A percentile compares a stretch with the other conserved stretches of the same genome.
Conservation (phyloP, 2,329 filamentous ascomycete species). For the Nothophoma quercina region DNA sequence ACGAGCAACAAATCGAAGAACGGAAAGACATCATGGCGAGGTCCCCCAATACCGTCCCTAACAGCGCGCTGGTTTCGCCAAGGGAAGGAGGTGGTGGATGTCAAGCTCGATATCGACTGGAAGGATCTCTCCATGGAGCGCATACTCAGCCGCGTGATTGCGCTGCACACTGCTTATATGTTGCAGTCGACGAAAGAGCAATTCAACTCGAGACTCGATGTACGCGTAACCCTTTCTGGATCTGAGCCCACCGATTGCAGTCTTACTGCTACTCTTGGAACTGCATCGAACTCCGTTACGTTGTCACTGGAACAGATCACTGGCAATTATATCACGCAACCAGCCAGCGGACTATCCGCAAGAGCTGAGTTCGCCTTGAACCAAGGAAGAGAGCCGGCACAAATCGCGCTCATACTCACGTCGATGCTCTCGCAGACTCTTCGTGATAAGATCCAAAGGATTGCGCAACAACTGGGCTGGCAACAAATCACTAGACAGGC, state of each 20-base stretch:
- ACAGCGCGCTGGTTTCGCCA: constrained; percentile 84
- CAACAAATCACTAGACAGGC: constrained; percentile 48
- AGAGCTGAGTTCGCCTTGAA: constrained; percentile 72
- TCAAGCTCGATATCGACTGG: constrained; percentile 72
- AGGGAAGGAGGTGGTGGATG: constrained; percentile 74
- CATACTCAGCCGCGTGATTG: constrained; percentile 77
- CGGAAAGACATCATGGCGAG: constrained; percentile 46
- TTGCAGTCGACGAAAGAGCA: constrained; percentile 68
- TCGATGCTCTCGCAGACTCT: constrained; percentile 68
- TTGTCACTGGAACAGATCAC: constrained; percentile 79
- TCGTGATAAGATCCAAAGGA: constrained; percentile 67
- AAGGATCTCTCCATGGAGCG: constrained; percentile 74
- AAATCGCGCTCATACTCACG: constrained; percentile 66
- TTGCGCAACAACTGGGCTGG: constrained; percentile 73
- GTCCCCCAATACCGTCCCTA: constrained; percentile 52
- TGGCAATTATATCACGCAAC: constrained; percentile 76
- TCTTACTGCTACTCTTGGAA: constrained; percentile 74
- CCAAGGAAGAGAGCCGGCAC: constrained; percentile 62
- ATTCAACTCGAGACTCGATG: constrained; percentile 63
- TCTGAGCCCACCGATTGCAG: constrained; percentile 71
- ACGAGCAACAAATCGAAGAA: constrained; percentile 64
- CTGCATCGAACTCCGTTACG: constrained; percentile 62
- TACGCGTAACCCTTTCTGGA: constrained; percentile 65
- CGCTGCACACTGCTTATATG: constrained; percentile 75
- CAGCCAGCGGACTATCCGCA: constrained; percentile 52